Evolutionary conservation across 768 basidiomycete genomes (phyloP), one percentile per base, ranked within the genome.

Genomic region (Heimioporus sp.): DNA sequence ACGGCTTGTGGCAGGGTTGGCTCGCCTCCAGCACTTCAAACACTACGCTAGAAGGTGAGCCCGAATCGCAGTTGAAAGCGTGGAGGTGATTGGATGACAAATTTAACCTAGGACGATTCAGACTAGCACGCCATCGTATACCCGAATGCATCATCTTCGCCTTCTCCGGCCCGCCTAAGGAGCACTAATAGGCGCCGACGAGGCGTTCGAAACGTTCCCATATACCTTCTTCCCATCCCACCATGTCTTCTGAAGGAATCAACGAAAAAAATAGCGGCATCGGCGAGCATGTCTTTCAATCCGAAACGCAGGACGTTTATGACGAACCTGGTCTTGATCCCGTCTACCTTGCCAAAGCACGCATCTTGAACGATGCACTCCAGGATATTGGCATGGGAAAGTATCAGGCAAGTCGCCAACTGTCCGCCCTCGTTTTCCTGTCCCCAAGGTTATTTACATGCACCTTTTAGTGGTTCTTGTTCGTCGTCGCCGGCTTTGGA

Each of bases 331-430:
- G 60, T 10, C 34, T 85, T 41, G 82, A 86, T 53, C 81, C 80
- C 0, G 71, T 83, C 1, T 86, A 86, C 55, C 74, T 76, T 55
- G 80, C 73, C 30, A 86, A 85, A 55, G 80, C 81, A 2, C 67
- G 70, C 8, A 71, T 85, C 10, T 65, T 86, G 48, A 86, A 84
- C 53, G 69, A 74, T 52, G 84, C 83, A 0, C 68, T 86, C 10
- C 82, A 85, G 61, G 78, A 85, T 19, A 81, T 86, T 30, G 84
- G 84, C 15, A 85, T 86, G 82, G 84, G 85, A n/a, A 80, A 69
- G 45, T 86, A 86, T 61, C 85, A 85, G 67, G 80, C 79, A 55
- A 52, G 66, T 55, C n/a, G 7, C 30, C 4, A 1, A 17, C 30
- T 48, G 21, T 32, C 17, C 37, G 16, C 53, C 15, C 12, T n/a